phyloP scores from a whole-genome alignment of 208 protist genomes.

The Novymonas esmeraldas region DNA sequence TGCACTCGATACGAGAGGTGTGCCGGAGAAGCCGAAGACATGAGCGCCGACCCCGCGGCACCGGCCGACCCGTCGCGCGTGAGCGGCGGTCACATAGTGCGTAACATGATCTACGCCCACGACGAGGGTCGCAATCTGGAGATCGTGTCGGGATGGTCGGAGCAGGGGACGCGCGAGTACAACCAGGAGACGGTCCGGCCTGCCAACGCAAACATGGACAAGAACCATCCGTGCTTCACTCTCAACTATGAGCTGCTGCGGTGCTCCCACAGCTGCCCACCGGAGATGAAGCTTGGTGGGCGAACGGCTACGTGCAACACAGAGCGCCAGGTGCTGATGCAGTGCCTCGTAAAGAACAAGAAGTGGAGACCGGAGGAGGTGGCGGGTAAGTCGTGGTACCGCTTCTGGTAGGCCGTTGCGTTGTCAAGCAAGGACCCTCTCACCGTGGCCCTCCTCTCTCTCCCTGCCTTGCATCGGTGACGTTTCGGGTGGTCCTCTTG shows the following conservation, averaged over 20 bases:
- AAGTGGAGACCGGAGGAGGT: conserved; percentile 38
- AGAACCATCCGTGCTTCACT: conserved; percentile 55
- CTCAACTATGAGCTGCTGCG: conserved; percentile 55
- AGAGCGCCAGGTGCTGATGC: conserved; percentile 67
- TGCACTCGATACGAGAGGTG: background rate
- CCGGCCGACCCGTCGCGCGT: conserved; percentile 54
- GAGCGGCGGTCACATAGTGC: conserved; percentile 73
- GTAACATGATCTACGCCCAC: conserved; percentile 85
- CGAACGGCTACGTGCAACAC: conserved; percentile 67
- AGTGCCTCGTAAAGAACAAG: conserved; percentile 74
- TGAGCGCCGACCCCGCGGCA: conserved; percentile 80
- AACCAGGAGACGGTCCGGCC: conserved; percentile 71
- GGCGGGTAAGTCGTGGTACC: conserved; percentile 38
- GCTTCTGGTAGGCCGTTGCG: conserved; percentile 38
- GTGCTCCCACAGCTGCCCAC: conserved; percentile 59
- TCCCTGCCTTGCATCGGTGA: no score
- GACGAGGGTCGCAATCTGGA: conserved; percentile 55
- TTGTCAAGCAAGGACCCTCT: no score
- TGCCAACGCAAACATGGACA: conserved; percentile 37
- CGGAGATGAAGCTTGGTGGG: conserved; percentile 77
- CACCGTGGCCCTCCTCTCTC: background rate
- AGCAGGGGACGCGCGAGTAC: conserved; percentile 68
- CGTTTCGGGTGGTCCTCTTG: no score
- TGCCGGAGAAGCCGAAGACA: conserved; percentile 1
- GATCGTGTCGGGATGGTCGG: conserved; percentile 75